These are phyloP conservation scores for Termitomyces bulborhizus DNA, from an alignment of 768 basidiomycete genomes.

Conservation along the genomic window DNA sequence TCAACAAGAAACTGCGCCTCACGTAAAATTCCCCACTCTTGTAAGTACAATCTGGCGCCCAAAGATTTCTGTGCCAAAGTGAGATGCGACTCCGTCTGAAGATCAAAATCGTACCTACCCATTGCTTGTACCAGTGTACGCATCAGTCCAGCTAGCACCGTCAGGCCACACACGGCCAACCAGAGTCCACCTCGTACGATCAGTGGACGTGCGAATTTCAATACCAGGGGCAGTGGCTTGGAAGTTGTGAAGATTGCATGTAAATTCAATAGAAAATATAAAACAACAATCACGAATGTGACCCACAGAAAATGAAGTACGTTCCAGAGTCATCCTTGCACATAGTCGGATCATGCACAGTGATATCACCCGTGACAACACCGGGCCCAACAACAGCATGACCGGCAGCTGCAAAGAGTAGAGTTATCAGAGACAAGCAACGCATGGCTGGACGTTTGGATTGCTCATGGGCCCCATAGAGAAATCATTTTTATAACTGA, in stretches of 20 bases:
- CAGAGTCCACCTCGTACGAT: slow-evolving; percentile 22
- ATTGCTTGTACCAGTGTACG: slow-evolving; percentile 38
- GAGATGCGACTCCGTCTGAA: background rate
- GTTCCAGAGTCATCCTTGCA: slow-evolving; percentile 42
- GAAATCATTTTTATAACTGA: background rate
- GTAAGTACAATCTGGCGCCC: slow-evolving; percentile 33
- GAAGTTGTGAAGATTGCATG: background rate
- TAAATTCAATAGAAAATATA: background rate
- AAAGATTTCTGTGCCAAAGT: slow-evolving; percentile 12
- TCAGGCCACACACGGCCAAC: slow-evolving; percentile 44
- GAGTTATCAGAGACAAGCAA: background rate
- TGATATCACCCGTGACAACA: slow-evolving; percentile 32
- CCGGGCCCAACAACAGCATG: slow-evolving; percentile 27
- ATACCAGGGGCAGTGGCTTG: slow-evolving; percentile 39
- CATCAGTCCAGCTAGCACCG: slow-evolving; percentile 44
- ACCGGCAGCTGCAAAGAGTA: slow-evolving; percentile 5
- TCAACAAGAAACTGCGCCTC: background rate
- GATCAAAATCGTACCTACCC: slow-evolving; percentile 21
- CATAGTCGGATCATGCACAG: slow-evolving; percentile 42
- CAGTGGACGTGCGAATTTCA: slow-evolving; percentile 43
- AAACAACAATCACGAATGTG: background rate
- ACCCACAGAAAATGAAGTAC: slow-evolving; percentile 43
- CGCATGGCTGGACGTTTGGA: background rate
- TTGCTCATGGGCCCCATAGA: background rate
- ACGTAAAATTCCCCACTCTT: slow-evolving; percentile 24